Base-by-base conservation (phyloP, 2,329 filamentous ascomycete species). In the Paramyrothecium sp. region DNA sequence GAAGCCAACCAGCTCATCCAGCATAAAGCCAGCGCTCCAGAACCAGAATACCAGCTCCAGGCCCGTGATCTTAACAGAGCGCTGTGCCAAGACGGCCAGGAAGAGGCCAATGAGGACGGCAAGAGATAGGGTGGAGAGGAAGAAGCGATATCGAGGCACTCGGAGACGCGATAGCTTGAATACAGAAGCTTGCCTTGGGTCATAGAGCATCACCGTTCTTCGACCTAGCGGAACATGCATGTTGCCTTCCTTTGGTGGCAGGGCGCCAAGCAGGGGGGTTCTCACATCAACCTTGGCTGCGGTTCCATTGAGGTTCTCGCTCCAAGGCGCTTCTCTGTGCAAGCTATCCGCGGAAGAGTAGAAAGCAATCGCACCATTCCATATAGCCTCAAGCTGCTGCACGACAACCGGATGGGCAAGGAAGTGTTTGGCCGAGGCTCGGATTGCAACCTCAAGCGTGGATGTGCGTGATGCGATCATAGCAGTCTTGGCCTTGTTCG, bases 21-120 rank as follows among this genome's bases (percentile, higher is more conserved):
- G 85, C 92, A 97, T 96, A 73, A 96, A 97, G 1, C 94, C 94
- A 23, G 92, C 91, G 69, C 92, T 96, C 93, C 94, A 98, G 72
- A 97, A 91, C 94, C 94, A 98, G 74, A 98, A 97, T 13, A 97
- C 72, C 17, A 97, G 79, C 71, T 98, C 94, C 11, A 97, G 78
- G 0, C 85, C 84, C 1, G 92, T 96, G 66, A 98, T 97, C 54
- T 88, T 83, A 55, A 88, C 82, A 3, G 91, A 94, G 58, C 91
- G 85, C 68, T 90, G 79, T 12, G 84, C 78, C 3, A 97, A 81
- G 11, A 98, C 92, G 11, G 92, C 89, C 19, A 97, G 78, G 71
- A 96, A 97, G 12, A 97, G 81, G 16, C 86, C 89, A 44, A 97
- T 88, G 69, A 98, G 81, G 50, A 96, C 85, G 21, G 90, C 91